Evolutionary conservation across 139 green algal species (phyloP).

Genomic region (Chlamydomonas incerta): DNA sequence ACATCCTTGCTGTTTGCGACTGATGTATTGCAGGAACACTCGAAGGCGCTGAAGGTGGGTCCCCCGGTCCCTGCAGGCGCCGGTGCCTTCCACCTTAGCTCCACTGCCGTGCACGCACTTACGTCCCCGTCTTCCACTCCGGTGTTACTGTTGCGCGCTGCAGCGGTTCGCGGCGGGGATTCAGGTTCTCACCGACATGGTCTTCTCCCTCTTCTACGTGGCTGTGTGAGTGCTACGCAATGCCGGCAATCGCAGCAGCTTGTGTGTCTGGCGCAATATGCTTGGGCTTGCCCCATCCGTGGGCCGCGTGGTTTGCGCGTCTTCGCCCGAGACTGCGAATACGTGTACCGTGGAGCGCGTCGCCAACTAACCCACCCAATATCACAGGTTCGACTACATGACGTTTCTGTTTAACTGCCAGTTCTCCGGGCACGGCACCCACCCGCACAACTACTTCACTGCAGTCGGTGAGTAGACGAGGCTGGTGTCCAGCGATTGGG

Average conservation of each 20-base stretch:
- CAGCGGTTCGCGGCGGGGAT: neutral
- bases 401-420: constrained; percentile 32
- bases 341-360: neutral
- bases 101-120: too few species aligned
- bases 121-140: too few species aligned
- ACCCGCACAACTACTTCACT: constrained; percentile 12
- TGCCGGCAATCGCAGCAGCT: too few species aligned
- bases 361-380: neutral
- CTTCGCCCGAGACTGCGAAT: neutral
- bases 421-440: neutral
- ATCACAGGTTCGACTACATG: neutral
- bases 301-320: too few species aligned
- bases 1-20: too few species aligned
- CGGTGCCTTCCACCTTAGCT: too few species aligned
- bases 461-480: neutral
- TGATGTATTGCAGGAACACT: too few species aligned
- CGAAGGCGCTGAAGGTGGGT: neutral
- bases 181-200: neutral
- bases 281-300: too few species aligned
- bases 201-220: constrained; percentile 10
- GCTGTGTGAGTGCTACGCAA: neutral
- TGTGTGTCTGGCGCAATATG: too few species aligned
- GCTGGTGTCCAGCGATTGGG: too few species aligned
- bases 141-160: neutral
- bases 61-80: too few species aligned